Evolutionary conservation across 164 flowering plant species (phyloP), one percentile per base, ranked within the genome.

Genomic region (Stephania cephalantha): DNA sequence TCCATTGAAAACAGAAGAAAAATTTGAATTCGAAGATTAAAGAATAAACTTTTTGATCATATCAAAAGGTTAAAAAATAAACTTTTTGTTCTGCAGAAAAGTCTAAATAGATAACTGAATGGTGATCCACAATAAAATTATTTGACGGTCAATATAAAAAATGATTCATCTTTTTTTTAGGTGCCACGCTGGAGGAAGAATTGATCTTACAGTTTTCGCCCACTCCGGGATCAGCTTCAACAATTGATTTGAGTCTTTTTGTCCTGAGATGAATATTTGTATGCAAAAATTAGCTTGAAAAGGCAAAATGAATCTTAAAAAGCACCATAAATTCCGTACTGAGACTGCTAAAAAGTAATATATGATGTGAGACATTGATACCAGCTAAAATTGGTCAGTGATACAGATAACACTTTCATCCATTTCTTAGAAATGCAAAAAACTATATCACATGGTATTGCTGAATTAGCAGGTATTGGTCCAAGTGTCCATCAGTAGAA

Each of bases 211-310:
- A 78, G 78, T 85, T 84, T 82, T 81, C 79, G 91, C 79, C 97
- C 96, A 93, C 77, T 87, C 86, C 55, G 91, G 88, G 18, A 88
- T 83, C 83, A 93, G 80, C 78, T 75, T 80, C 72, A 90, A 86
- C 68, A 93, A 83, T 72, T 63, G 78, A 77, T 91, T 90, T 55
- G 68, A n/a, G 48, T 90, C 90, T 68, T 82, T 86, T 53, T 85
- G 58, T 66, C 87, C 95, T 89, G 86, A 69, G 30, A 75, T n/a
- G 71, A 73, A 58, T 70, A 64, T 22, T 25, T 0, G 11, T 73
- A 18, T 58, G 18, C n/a, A 15, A 70, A 1, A 45, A 63, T 64
- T 58, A n/a, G 42, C 31, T 9, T 15, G 48, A 46, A 42, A 22
- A 64, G 31, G 20, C 29, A 71, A 72, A 30, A 52, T 15, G 17